phyloP scores from a whole-genome alignment of 1,139 yeast genomes.

The Debaryomyces coudertii region DNA sequence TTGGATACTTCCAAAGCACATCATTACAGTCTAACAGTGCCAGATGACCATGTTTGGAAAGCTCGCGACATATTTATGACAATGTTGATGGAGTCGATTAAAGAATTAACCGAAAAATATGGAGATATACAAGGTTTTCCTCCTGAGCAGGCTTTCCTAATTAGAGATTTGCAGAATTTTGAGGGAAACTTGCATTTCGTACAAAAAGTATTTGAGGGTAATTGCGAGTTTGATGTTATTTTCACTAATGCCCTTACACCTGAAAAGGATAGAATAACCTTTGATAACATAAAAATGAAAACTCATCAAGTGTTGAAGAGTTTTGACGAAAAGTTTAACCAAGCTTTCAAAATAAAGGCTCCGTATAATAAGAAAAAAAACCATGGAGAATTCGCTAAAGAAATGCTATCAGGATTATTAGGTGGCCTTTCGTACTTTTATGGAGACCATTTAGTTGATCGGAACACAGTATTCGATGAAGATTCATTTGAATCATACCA shows the following conservation, averaged over 20 bases:
- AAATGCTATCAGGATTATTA: slow-evolving; percentile 74
- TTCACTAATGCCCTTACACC: slow-evolving; percentile 55
- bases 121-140: slow-evolving; percentile 39
- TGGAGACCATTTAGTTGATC: slow-evolving; percentile 86
- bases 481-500: slow-evolving; percentile 60
- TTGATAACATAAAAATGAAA: slow-evolving; percentile 42
- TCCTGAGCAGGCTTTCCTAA: slow-evolving; percentile 52
- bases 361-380: slow-evolving; percentile 55
- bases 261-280: slow-evolving; percentile 41
- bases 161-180: slow-evolving; percentile 63
- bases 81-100: slow-evolving; percentile 67
- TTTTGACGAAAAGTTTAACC: slow-evolving; percentile 59
- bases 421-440: slow-evolving; percentile 91
- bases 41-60: slow-evolving; percentile 75
- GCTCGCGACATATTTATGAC: slow-evolving; percentile 78
- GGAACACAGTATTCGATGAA: slow-evolving; percentile 68
- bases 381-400: slow-evolving; percentile 67
- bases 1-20: slow-evolving; percentile 61
- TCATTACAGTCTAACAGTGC: slow-evolving; percentile 69
- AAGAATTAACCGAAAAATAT: slow-evolving; percentile 44
- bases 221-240: slow-evolving; percentile 74
- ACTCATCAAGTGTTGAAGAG: slow-evolving; percentile 39
- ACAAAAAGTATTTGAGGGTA: slow-evolving; percentile 75
- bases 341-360: slow-evolving; percentile 53
- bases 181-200: slow-evolving; percentile 79